These are phyloP conservation scores for Lachancea kluyveri DNA, from an alignment of 805 yeast genomes.

Conservation along the genomic window DNA sequence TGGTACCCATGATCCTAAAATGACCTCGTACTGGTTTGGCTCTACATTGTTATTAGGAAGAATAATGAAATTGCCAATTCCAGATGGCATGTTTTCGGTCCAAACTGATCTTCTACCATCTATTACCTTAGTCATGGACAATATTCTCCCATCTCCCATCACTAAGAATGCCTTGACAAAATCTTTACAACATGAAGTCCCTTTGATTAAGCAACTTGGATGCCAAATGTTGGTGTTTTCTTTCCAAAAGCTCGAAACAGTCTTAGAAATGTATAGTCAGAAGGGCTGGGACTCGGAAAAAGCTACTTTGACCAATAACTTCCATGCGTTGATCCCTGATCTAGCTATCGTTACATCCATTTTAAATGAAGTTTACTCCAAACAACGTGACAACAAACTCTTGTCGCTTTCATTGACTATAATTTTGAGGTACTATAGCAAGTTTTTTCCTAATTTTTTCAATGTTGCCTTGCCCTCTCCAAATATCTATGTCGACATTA, in stretches of 20 bases:
- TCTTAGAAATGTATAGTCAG: conserved; percentile 32
- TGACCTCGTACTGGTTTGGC: conserved; percentile 79
- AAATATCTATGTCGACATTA: conserved; percentile 33
- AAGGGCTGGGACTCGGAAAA: conserved; percentile 38
- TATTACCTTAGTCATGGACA: conserved; percentile 40
- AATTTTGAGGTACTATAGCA: conserved; percentile 37
- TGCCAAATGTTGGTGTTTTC: conserved; percentile 52
- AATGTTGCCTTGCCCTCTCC: conserved; percentile 27
- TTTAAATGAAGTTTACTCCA: conserved; percentile 36
- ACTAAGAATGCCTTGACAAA: conserved; percentile 52
- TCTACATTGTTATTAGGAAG: conserved; percentile 56
- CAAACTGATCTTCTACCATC: conserved; percentile 32
- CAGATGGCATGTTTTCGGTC: conserved; percentile 31
- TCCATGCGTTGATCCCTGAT: conserved; percentile 43
- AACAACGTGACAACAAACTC: conserved; percentile 36
- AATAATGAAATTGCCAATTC: conserved; percentile 52
- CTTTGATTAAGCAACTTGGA: conserved; percentile 56
- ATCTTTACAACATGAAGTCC: conserved; percentile 44
- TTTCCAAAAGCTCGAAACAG: conserved; percentile 45
- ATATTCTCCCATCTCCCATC: conserved; percentile 58
- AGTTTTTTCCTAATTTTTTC: conserved; percentile 33
- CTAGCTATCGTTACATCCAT: conserved; percentile 37
- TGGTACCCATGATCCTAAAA: conserved; percentile 72
- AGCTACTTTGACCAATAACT: conserved; percentile 29
- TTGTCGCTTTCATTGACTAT: conserved; percentile 43